phyloP scores from a whole-genome alignment of 495 filamentous ascomycete species.

The Talaromyces stipitatus region DNA sequence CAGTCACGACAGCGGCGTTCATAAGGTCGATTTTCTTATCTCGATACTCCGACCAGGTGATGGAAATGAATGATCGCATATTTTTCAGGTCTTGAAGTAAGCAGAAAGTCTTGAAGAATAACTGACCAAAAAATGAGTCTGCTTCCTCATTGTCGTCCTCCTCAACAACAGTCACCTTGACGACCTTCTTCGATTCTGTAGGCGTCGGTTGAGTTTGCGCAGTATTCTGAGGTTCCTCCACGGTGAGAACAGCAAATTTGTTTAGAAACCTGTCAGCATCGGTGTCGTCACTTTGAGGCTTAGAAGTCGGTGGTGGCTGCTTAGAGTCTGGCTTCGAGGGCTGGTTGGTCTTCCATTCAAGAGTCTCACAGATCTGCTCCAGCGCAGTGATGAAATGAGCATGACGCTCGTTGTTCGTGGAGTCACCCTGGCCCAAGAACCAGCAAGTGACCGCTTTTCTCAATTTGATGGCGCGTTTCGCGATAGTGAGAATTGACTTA shows the following conservation, averaged over 20 bases:
- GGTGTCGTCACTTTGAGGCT: constrained; percentile 9
- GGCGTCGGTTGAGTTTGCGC: constrained; percentile 6
- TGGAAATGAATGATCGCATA: constrained; percentile 18
- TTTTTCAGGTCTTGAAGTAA: constrained; percentile 20
- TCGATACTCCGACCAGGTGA: constrained; percentile 23
- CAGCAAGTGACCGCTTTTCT: constrained; percentile 22
- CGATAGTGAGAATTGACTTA: constrained; percentile 16
- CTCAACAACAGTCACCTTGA: constrained; percentile 17
- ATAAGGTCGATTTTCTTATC: constrained; percentile 24
- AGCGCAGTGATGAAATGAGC: constrained; percentile 22
- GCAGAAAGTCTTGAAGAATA: constrained; percentile 23
- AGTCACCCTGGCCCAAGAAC: constrained; percentile 20
- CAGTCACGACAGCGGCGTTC: constrained; percentile 25
- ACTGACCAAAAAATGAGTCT: constrained; percentile 10
- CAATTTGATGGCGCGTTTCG: constrained; percentile 22
- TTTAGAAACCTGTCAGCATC: constrained; percentile 15
- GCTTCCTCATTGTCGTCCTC: constrained; percentile 17
- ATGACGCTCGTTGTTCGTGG: constrained; percentile 14
- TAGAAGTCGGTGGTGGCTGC: constrained; percentile 9
- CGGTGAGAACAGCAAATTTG: constrained; percentile 23
- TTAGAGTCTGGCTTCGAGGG: constrained; percentile 12
- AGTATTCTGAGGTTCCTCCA: constrained; percentile 23
- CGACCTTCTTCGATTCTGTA: constrained; percentile 14
- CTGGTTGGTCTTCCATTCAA: constrained; percentile 18
- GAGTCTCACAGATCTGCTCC: constrained; percentile 19